Conservation (phyloP, 2,329 filamentous ascomycete genomes). For the Diaporthe ampelina region DNA sequence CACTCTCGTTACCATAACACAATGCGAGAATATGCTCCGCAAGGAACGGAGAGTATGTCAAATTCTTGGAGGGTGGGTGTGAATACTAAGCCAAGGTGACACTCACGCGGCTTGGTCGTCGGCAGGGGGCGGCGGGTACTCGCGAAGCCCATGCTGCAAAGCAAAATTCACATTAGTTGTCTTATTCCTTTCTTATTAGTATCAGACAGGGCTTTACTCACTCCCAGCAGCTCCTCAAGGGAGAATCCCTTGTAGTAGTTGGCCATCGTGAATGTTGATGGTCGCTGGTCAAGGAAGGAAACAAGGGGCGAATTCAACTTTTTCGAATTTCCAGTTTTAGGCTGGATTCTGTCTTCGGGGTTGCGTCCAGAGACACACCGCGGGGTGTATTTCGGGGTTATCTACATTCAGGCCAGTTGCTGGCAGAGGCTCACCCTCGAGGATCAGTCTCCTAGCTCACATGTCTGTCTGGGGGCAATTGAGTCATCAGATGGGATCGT, state of each 20-base stretch:
- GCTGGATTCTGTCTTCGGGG: neutral
- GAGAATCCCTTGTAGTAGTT: neutral
- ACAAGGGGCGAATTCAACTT: neutral
- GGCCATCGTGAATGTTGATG: slow-evolving; percentile 2
- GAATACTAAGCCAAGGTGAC: neutral
- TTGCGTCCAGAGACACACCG: neutral
- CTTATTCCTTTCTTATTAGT: neutral
- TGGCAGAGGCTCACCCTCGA: neutral
- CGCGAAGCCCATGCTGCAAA: neutral
- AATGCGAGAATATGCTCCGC: neutral
- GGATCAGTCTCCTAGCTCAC: neutral
- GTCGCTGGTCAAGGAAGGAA: slow-evolving; percentile 7
- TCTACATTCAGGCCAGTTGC: neutral
- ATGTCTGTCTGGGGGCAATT: neutral
- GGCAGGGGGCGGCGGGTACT: neutral
- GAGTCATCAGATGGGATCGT: neutral
- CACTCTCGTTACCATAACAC: too few relatives aligned
- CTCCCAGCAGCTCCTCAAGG: neutral
- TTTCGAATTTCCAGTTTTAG: neutral
- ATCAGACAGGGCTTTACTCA: neutral
- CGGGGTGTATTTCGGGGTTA: neutral
- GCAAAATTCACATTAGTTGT: neutral
- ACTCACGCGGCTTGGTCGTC: neutral
- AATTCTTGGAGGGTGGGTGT: neutral
- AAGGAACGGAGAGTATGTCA: too few relatives aligned